These are phyloP conservation scores for Echria macrotheca DNA, from an alignment of 495 filamentous ascomycete genomes.

Conservation along the genomic window DNA sequence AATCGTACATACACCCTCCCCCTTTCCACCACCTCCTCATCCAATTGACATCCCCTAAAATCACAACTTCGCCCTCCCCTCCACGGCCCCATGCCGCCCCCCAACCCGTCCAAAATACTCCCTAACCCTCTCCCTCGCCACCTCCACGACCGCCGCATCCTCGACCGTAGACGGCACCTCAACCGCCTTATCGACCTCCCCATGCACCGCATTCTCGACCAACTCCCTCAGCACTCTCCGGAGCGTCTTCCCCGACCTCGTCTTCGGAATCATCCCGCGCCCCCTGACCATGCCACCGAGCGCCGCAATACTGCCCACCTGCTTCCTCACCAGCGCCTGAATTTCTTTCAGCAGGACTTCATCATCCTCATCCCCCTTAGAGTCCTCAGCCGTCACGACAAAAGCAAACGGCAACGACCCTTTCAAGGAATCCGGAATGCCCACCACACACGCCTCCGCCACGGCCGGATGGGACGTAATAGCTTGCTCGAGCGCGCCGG, in stretches of 20 bases:
- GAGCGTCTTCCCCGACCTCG: constrained; percentile 80
- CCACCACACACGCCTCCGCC: constrained; percentile 77
- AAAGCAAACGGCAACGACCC: constrained; percentile 91
- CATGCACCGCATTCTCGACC: constrained; percentile 60
- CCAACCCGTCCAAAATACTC: constrained; percentile 46
- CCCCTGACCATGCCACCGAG: constrained; percentile 81
- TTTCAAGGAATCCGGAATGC: constrained; percentile 79
- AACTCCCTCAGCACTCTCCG: constrained; percentile 75
- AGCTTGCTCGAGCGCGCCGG: constrained; percentile 83
- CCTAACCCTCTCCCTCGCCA: constrained; percentile 42
- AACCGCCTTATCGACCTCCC: constrained; percentile 45
- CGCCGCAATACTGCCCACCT: constrained; percentile 82
- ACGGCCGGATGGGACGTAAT: constrained; percentile 73
- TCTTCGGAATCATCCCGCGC: constrained; percentile 88
- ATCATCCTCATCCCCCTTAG: constrained; percentile 35
- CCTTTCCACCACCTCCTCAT: neutral
- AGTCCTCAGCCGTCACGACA: constrained; percentile 46
- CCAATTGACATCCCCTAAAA: neutral
- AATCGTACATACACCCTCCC: neutral
- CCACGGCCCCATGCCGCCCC: constrained; percentile 45
- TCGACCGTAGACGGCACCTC: constrained; percentile 51
- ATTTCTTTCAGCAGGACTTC: constrained; percentile 47
- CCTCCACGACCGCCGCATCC: constrained; percentile 44
- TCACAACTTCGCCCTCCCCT: constrained; percentile 48
- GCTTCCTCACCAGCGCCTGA: constrained; percentile 62